These are phyloP conservation scores for Leptosphaerulina australis DNA, from an alignment of 2,329 filamentous ascomycete species.

Conservation along the genomic window DNA sequence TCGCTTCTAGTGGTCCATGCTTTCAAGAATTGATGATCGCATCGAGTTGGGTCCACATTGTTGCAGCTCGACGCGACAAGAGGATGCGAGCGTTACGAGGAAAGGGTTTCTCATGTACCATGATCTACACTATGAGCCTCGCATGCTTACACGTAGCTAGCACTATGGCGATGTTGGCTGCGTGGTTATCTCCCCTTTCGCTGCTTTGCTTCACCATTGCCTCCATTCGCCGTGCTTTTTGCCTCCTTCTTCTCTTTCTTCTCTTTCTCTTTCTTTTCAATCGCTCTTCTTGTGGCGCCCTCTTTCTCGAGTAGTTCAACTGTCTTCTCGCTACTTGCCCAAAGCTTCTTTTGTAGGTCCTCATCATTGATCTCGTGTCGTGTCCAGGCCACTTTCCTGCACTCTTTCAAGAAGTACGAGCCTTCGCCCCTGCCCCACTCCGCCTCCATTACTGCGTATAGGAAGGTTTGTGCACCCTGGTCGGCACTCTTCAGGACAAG, in stretches of 20 bases:
- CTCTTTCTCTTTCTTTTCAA: conserved; percentile 60
- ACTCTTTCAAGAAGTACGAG: conserved; percentile 86
- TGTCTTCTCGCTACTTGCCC: conserved; percentile 81
- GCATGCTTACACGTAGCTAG: too few relatives aligned
- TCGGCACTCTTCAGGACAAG: conserved; percentile 82
- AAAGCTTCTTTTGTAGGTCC: conserved; percentile 79
- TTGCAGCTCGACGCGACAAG: not conserved
- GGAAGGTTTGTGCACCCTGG: conserved; percentile 83
- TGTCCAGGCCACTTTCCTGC: conserved; percentile 73
- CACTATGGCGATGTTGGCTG: too few relatives aligned
- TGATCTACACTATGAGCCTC: too few relatives aligned
- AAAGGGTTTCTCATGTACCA: too few relatives aligned
- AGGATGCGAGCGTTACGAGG: not conserved
- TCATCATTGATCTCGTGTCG: conserved; percentile 79
- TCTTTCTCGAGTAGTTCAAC: conserved; percentile 83
- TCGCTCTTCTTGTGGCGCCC: conserved; percentile 67
- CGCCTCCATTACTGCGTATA: conserved; percentile 85
- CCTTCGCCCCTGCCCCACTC: conserved; percentile 69
- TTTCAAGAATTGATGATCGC: too few relatives aligned
- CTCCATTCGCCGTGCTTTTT: conserved; percentile 27
- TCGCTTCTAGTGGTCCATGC: too few relatives aligned
- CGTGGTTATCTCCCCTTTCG: conserved; percentile 26
- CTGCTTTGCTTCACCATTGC: conserved; percentile 33
- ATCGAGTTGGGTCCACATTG: not conserved
- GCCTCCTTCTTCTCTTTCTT: conserved; percentile 43